Percentiles rank a stretch among this genome's conserved stretches.
These are phyloP conservation scores for Clarireedia paspali DNA, from an alignment of 2,329 filamentous ascomycete genomes.

Conservation along the genomic window DNA sequence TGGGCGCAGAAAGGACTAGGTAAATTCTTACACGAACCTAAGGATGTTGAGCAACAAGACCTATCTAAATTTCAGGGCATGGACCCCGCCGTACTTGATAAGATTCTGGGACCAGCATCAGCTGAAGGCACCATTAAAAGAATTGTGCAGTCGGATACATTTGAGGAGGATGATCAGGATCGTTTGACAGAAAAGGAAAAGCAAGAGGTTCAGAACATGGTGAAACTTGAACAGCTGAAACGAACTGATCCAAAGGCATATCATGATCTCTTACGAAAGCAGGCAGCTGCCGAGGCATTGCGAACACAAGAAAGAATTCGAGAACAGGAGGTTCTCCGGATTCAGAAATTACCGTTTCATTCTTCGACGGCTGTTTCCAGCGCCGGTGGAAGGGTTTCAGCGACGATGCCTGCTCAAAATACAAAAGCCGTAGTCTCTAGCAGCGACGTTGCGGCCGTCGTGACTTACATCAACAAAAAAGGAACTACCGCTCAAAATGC, in stretches of 20 bases:
- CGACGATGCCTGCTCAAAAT: too few relatives aligned
- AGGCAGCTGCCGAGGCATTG: background rate
- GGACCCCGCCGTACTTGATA: conserved; percentile 53
- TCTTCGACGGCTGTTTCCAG: too few relatives aligned
- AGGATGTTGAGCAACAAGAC: conserved; percentile 42
- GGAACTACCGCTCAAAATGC: too few relatives aligned
- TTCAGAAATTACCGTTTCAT: too few relatives aligned
- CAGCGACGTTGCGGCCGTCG: too few relatives aligned
- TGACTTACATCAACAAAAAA: too few relatives aligned
- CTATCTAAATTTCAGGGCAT: conserved; percentile 48
- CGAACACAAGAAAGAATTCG: background rate
- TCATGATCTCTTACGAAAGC: background rate
- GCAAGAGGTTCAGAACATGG: conserved; percentile 41
- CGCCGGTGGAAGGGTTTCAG: too few relatives aligned
- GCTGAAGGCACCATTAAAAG: conserved; percentile 35
- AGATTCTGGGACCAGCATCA: conserved; percentile 14
- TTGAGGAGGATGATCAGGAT: conserved; percentile 61
- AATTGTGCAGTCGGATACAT: conserved; percentile 64
- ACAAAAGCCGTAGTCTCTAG: too few relatives aligned
- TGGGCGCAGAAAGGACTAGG: conserved; percentile 47
- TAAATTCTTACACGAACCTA: conserved; percentile 54
- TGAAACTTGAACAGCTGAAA: conserved; percentile 29
- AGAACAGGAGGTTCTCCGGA: background rate
- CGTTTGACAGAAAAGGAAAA: conserved; percentile 55
- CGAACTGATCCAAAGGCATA: conserved; percentile 22